Evolutionary conservation across 2,329 filamentous ascomycete species (phyloP).

Genomic region (Niveomyces coronatus): DNA sequence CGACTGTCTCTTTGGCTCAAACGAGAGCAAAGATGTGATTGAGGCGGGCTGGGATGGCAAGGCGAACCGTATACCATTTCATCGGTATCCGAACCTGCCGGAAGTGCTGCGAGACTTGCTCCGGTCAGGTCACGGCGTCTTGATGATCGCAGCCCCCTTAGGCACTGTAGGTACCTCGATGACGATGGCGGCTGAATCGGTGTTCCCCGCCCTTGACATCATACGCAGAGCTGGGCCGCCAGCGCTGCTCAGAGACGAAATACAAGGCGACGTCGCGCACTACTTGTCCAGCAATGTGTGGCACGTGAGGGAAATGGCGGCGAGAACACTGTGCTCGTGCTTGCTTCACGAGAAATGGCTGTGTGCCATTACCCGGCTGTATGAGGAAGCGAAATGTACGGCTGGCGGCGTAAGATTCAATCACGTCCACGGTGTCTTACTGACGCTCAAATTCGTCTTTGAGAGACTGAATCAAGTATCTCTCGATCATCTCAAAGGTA

Average conservation of each 20-base stretch:
- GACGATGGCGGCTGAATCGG: conserved; percentile 51
- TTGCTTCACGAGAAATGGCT: conserved; percentile 43
- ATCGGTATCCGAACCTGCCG: conserved; percentile 56
- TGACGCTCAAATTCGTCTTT: conserved; percentile 46
- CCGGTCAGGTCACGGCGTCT: conserved; percentile 36
- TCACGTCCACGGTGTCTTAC: conserved; percentile 45
- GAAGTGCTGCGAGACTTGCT: conserved; percentile 54
- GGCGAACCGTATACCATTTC: conserved; percentile 56
- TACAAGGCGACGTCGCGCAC: conserved; percentile 47
- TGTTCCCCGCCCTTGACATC: conserved; percentile 77
- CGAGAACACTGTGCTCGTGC: conserved; percentile 58
- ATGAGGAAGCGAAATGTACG: conserved; percentile 19
- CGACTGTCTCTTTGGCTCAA: conserved; percentile 65
- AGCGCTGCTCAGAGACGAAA: conserved; percentile 38
- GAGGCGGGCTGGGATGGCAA: conserved; percentile 55
- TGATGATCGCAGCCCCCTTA: conserved; percentile 28
- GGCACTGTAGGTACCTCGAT: conserved; percentile 17
- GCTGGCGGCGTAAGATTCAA: conserved; percentile 31
- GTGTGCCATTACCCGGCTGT: conserved; percentile 25
- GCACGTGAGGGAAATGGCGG: conserved; percentile 75
- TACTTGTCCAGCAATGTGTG: conserved; percentile 63
- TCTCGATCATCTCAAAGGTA: conserved; percentile 31
- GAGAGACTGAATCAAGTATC: conserved; percentile 41
- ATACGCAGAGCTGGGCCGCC: conserved; percentile 63
- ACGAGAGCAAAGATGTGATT: conserved; percentile 54